These are phyloP conservation scores for Canna indica DNA, from an alignment of 176 grass and related monocot species.

Conservation along the genomic window DNA sequence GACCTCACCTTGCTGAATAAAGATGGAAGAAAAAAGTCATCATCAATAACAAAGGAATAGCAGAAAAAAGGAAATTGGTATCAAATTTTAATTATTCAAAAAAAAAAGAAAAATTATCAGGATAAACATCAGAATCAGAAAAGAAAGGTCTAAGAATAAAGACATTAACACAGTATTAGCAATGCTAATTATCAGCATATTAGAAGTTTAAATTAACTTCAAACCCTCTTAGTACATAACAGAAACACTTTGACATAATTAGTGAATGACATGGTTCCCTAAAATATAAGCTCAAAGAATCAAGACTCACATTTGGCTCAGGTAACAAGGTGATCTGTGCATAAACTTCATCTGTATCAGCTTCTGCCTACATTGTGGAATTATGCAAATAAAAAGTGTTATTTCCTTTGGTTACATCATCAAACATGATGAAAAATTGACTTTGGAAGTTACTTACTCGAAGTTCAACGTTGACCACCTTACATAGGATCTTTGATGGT, in stretches of 20 bases:
- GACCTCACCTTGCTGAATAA: constrained; percentile 55
- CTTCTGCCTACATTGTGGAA: constrained; percentile 52
- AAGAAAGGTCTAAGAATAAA: background rate
- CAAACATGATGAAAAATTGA: constrained; percentile 2
- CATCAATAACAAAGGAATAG: background rate
- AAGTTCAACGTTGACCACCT: constrained; percentile 75
- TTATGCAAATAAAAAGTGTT: background rate
- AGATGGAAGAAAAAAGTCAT: background rate
- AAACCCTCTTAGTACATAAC: background rate
- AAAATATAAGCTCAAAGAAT: constrained; percentile 6
- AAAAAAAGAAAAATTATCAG: background rate
- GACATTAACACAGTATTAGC: background rate
- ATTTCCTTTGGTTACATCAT: constrained; percentile 2
- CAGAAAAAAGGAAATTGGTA: background rate
- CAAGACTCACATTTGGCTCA: constrained; percentile 56
- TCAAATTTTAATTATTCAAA: background rate
- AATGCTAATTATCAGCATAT: background rate
- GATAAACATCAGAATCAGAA: background rate
- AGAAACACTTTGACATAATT: background rate
- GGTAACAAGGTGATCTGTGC: constrained; percentile 88
- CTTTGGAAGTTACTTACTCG: constrained; percentile 32
- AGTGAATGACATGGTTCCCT: background rate
- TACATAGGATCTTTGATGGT: constrained; percentile 82
- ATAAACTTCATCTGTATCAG: constrained; percentile 95
- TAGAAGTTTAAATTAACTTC: background rate